A percentile compares a stretch with the other conserved stretches of the same genome.
Conservation (phyloP, 805 yeast genomes). For the Candida qinlingensis region DNA sequence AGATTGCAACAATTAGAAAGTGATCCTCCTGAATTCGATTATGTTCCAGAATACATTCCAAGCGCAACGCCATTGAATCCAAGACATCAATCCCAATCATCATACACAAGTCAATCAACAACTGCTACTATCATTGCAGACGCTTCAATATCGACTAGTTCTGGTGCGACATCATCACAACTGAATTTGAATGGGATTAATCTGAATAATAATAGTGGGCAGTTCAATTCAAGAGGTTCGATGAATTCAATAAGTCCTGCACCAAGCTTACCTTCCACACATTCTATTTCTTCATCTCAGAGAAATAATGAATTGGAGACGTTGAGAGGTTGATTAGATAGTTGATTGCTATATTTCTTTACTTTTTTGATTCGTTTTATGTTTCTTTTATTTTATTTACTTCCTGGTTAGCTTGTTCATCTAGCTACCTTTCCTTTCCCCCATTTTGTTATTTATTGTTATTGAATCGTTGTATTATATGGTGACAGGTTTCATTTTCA, state of each 20-base stretch:
- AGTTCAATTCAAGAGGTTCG: no score
- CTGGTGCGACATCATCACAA: not conserved
- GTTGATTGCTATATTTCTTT: not conserved
- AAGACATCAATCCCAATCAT: not conserved
- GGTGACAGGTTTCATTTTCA: no score
- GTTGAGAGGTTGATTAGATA: not conserved
- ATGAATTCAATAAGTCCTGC: not conserved
- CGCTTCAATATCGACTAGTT: not conserved
- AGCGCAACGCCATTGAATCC: not conserved
- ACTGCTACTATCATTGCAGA: no score
- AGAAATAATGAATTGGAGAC: constrained; percentile 4
- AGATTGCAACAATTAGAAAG: constrained; percentile 35
- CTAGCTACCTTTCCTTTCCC: no score
- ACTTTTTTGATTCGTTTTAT: not conserved
- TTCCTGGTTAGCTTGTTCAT: no score
- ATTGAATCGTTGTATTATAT: no score
- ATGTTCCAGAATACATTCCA: constrained; percentile 22
- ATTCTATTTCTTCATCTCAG: not conserved
- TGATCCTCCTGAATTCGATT: constrained; percentile 34
- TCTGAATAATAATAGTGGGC: no score
- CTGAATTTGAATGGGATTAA: not conserved
- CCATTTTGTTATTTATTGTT: no score
- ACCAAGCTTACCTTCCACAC: not conserved
- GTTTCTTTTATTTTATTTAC: not conserved
- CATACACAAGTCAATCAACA: not conserved